Evolutionary conservation across 2,329 filamentous ascomycete species (phyloP).

Genomic region (Nemania sp.): DNA sequence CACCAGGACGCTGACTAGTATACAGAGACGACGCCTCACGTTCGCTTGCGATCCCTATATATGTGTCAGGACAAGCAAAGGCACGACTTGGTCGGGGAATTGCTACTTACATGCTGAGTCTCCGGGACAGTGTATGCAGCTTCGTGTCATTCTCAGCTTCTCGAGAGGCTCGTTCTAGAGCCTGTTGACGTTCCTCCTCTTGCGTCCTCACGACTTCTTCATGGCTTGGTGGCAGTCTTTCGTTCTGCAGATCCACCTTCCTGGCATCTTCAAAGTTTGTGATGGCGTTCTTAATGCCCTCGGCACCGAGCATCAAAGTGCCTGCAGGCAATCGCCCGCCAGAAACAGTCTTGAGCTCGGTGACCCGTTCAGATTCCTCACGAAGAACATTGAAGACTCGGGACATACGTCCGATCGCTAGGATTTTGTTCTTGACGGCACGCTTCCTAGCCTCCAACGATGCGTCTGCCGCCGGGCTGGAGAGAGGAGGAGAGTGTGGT

Average conservation of each 20-base stretch:
- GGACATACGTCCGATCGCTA: conserved; percentile 94
- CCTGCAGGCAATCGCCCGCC: conserved; percentile 91
- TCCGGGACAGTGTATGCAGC: conserved; percentile 82
- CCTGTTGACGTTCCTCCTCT: conserved; percentile 79
- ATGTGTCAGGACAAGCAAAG: conserved; percentile 10
- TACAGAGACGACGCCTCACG: conserved; percentile 26
- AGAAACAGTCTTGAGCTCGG: conserved; percentile 94
- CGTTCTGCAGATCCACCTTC: conserved; percentile 97
- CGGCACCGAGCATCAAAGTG: conserved; percentile 95
- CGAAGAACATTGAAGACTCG: conserved; percentile 98
- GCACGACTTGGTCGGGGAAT: conserved; percentile 9
- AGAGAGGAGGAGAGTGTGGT: conserved; percentile 74
- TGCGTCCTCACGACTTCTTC: conserved; percentile 87
- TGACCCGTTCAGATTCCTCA: conserved; percentile 95
- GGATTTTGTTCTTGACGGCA: conserved; percentile 99
- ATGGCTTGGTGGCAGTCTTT: conserved; percentile 86
- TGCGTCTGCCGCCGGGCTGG: conserved; percentile 65
- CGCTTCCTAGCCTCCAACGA: conserved; percentile 92
- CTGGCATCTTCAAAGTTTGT: conserved; percentile 94
- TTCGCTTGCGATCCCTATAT: conserved; percentile 43
- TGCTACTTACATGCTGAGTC: conserved; percentile 88
- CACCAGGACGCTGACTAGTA: conserved; percentile 29
- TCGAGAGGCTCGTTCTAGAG: conserved; percentile 80
- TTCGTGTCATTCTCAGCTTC: conserved; percentile 89
- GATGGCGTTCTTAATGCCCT: conserved; percentile 98